phyloP scores from a whole-genome alignment of 108 stramenopile genomes.

The Skeletonema potamos region DNA sequence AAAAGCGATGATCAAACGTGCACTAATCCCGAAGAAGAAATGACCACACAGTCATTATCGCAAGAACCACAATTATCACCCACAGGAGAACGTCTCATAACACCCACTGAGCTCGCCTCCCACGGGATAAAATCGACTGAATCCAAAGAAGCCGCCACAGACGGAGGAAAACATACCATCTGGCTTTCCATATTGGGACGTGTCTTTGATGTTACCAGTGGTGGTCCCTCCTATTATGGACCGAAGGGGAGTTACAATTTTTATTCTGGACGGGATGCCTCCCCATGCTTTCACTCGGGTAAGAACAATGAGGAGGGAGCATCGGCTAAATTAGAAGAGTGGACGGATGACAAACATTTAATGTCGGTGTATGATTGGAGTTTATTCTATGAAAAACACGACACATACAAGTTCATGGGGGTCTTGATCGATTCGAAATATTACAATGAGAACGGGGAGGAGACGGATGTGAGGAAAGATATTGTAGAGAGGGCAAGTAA shows the following conservation, averaged over 20 bases:
- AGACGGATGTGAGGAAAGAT: conserved; percentile 27
- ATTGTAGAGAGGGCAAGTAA: conserved; percentile 25
- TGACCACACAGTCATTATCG: neutral
- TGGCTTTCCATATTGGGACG: conserved; percentile 79
- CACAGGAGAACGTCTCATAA: conserved; percentile 13
- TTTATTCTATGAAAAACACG: conserved; percentile 61
- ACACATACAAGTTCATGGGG: conserved; percentile 61
- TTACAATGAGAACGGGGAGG: conserved; percentile 58
- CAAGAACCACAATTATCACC: neutral
- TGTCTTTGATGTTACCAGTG: conserved; percentile 77
- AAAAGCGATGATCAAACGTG: neutral
- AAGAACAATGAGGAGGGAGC: conserved; percentile 68
- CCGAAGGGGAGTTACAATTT: conserved; percentile 36
- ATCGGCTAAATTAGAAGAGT: conserved; percentile 44
- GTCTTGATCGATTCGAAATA: conserved; percentile 48
- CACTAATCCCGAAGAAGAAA: neutral
- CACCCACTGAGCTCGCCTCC: conserved; percentile 19
- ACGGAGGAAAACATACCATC: conserved; percentile 26
- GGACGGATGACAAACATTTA: conserved; percentile 36
- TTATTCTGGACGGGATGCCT: conserved; percentile 56
- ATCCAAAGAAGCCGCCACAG: conserved; percentile 5
- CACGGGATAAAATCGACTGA: conserved; percentile 6
- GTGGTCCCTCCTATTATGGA: conserved; percentile 29
- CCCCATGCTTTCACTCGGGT: conserved; percentile 67
- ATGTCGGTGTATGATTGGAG: conserved; percentile 43